Evolutionary conservation across 2,329 filamentous ascomycete genomes (phyloP), one percentile per base, ranked within the genome.

Genomic region (Hirsutella minnesotensis): DNA sequence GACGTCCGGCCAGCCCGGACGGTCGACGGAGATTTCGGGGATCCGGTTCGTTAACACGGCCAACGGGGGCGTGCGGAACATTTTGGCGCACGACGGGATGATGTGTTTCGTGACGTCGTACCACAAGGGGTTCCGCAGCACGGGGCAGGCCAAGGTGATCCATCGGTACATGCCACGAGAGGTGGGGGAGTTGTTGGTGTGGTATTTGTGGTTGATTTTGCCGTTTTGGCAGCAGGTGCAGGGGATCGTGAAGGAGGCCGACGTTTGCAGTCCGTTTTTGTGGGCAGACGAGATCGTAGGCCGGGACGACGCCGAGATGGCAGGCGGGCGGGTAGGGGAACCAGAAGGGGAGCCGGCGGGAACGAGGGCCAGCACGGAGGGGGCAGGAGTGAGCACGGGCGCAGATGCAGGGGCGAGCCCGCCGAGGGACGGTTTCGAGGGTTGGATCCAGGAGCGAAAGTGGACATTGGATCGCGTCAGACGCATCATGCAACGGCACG

Each of bases 91-190:
- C 40, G 24, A 49, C 5, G 13, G 39, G 16, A 33, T 39, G 21
- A 39, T 47, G 29, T 38, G 36, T 36, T 55, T 54, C 31, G 46
- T 56, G 12, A 49, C 48, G 16, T 41, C 39, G 33, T 56, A 56
- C 33, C 37, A 51, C 38, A 57, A 55, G 43, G 43, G 42, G 20
- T 53, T 51, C 44, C 31, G 39, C 12, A 51, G 44, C 16, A 52
- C 42, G n/a, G 43, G 46, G 10, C 43, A 51, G 30, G 27, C 27
- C 27, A 29, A 29, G 27, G 27, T 29, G n/a, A n/a, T n/a, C n/a
- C n/a, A n/a, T n/a, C n/a, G n/a, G n/a, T n/a, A n/a, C n/a, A n/a
- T n/a, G n/a, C n/a, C n/a, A n/a, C n/a, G n/a, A n/a, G n/a, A n/a
- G n/a, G n/a, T n/a, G n/a, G n/a, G n/a, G n/a, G n/a, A n/a, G n/a